phyloP scores from a whole-genome alignment of 352 stramenopile species.

The Phytophthora meadii region DNA sequence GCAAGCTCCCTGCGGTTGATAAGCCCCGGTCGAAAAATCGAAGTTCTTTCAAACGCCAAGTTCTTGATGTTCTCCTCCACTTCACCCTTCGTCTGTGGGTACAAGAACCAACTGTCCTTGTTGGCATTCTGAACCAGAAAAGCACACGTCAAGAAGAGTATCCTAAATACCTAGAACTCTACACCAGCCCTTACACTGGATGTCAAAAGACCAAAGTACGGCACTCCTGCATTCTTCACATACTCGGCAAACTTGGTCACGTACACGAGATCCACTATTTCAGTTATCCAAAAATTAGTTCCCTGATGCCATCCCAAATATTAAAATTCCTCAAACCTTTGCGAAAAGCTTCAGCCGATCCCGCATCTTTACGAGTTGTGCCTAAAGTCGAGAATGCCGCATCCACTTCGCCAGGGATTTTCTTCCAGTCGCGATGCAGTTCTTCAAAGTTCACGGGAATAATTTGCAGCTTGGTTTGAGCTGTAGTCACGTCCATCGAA shows the following conservation, averaged over 20 bases:
- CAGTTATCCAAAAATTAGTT: conserved; percentile 8
- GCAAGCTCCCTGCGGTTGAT: conserved; percentile 61
- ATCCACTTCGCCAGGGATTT: conserved; percentile 41
- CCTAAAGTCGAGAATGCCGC: conserved; percentile 72
- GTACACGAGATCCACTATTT: conserved; percentile 72
- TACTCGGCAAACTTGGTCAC: conserved; percentile 57
- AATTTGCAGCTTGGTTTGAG: conserved; percentile 61
- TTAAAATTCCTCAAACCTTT: conserved; percentile 40
- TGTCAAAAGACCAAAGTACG: conserved; percentile 72
- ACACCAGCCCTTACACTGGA: conserved; percentile 40
- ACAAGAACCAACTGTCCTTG: conserved; percentile 82
- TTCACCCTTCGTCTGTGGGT: conserved; percentile 75
- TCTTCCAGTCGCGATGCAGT: conserved; percentile 45
- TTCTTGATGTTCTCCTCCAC: conserved; percentile 63
- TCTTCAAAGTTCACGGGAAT: conserved; percentile 62
- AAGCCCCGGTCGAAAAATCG: conserved; percentile 65
- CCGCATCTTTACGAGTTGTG: conserved; percentile 74
- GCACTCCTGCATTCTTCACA: conserved; percentile 44
- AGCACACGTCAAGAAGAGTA: not conserved
- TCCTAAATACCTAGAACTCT: not conserved
- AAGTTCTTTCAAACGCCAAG: conserved; percentile 59
- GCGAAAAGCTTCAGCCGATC: conserved; percentile 65
- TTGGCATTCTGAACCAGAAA: conserved; percentile 45
- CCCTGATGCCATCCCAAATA: not conserved
- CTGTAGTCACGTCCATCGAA: conserved; percentile 42